Conservation (phyloP, 495 filamentous ascomycete species). For the Penicillium coffeae region DNA sequence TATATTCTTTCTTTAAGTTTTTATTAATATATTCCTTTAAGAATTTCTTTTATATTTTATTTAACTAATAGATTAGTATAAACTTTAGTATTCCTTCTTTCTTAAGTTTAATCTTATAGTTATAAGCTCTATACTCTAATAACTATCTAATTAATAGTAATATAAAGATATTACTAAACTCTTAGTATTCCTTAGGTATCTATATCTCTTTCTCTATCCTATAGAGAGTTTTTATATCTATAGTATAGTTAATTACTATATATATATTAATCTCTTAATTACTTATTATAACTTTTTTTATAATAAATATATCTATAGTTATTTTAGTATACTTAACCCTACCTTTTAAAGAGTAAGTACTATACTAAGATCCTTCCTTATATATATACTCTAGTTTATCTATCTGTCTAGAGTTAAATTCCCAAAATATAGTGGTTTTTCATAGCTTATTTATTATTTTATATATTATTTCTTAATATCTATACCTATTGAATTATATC, state of each 20-base stretch:
- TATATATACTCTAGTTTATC: background rate
- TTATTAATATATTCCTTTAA: slow-evolving; percentile 6
- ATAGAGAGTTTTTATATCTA: background rate
- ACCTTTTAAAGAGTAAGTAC: background rate
- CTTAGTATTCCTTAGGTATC: background rate
- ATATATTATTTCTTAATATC: too few relatives aligned
- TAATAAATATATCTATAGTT: background rate
- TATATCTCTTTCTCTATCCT: background rate
- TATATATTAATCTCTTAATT: background rate
- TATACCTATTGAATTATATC: too few relatives aligned
- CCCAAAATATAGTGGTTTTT: background rate
- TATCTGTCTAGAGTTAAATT: background rate
- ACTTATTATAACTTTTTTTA: background rate
- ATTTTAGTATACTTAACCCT: background rate
- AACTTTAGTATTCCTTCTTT: slow-evolving; percentile 4
- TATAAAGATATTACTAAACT: slow-evolving; percentile 1
- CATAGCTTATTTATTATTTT: too few relatives aligned
- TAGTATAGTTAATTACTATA: background rate
- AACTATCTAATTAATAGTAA: background rate
- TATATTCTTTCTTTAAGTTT: slow-evolving; percentile 8
- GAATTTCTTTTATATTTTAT: slow-evolving; percentile 3
- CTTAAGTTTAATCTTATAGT: slow-evolving; percentile 1
- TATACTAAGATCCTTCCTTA: background rate
- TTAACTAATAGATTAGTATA: slow-evolving; percentile 14
- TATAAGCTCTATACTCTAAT: background rate